Conservation (phyloP, 2,329 filamentous ascomycete species). For the Neocucurbitaria cava region DNA sequence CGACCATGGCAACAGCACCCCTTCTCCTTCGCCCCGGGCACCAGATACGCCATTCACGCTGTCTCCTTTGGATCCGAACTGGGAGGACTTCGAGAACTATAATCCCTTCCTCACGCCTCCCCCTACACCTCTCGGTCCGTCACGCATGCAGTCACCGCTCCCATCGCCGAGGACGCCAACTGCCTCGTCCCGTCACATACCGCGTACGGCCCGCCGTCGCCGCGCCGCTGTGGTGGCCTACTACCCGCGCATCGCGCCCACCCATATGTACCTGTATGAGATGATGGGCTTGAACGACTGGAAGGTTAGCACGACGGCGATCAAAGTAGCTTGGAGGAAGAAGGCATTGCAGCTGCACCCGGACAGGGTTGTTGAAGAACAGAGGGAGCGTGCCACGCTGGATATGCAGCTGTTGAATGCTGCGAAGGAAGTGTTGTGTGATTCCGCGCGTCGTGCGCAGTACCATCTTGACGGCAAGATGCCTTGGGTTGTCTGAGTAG, state of each 20-base stretch:
- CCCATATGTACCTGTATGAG: conserved; percentile 24
- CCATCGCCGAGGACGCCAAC: no score
- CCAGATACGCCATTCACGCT: conserved; percentile 15
- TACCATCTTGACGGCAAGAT: conserved; percentile 19
- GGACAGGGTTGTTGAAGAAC: conserved; percentile 20
- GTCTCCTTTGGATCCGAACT: conserved; percentile 17
- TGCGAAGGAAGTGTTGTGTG: conserved; percentile 30
- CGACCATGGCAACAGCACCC: conserved; percentile 14
- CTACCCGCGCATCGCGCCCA: conserved; percentile 4
- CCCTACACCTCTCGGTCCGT: background rate
- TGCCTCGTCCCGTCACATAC: background rate
- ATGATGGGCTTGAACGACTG: conserved; percentile 22
- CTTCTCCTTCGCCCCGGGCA: conserved; percentile 13
- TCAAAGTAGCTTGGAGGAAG: conserved; percentile 25
- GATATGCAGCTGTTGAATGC: conserved; percentile 36
- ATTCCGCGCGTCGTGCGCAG: conserved; percentile 9
- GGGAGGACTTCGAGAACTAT: conserved; percentile 29
- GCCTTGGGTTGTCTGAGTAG: conserved; percentile 10
- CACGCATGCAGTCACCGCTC: background rate
- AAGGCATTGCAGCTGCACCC: conserved; percentile 26
- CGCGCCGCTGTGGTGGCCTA: background rate
- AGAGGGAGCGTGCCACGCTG: conserved; percentile 18
- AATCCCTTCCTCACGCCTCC: conserved; percentile 6
- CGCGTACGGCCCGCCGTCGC: background rate
- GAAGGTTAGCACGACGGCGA: conserved; percentile 14